Evolutionary conservation across 2,329 filamentous ascomycete species (phyloP).

Genomic region (Mollisia scopiformis): DNA sequence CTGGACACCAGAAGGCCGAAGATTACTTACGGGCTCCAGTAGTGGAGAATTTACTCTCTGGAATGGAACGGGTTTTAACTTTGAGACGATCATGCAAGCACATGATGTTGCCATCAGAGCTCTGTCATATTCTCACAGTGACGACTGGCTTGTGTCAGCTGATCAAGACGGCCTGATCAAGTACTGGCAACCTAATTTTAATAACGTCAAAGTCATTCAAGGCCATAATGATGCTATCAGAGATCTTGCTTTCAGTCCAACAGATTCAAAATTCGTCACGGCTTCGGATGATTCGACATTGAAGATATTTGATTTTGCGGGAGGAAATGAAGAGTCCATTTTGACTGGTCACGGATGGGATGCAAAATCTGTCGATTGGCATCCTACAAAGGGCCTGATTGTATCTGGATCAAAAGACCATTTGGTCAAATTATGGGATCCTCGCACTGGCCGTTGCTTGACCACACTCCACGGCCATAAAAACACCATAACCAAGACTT

Average conservation of each 20-base stretch:
- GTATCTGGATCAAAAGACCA: conserved; percentile 98
- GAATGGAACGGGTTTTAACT: conserved; percentile 99
- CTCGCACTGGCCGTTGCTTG: conserved; percentile 84
- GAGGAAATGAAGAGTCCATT: conserved; percentile 79
- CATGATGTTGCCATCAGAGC: conserved; percentile 87
- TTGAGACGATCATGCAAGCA: conserved; percentile 98
- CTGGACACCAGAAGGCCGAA: conserved; percentile 95
- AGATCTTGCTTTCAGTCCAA: conserved; percentile 91
- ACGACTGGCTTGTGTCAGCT: conserved; percentile 95
- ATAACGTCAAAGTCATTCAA: conserved; percentile 94
- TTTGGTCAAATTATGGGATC: conserved; percentile 97
- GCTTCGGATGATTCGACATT: conserved; percentile 91
- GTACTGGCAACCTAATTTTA: conserved; percentile 99
- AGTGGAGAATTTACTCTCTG: conserved; percentile 98
- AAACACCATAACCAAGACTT: conserved; percentile 91
- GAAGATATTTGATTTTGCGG: conserved; percentile 96
- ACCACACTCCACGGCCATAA: conserved; percentile 97
- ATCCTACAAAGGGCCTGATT: conserved; percentile 89
- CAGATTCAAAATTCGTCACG: conserved; percentile 93
- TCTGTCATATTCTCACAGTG: conserved; percentile 87
- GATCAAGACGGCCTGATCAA: conserved; percentile 96
- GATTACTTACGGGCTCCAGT: conserved; percentile 89
- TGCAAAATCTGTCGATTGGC: conserved; percentile 96
- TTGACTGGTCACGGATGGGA: conserved; percentile 97
- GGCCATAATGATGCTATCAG: conserved; percentile 89